Percentiles rank a stretch among this genome's conserved stretches.
phyloP scores from a whole-genome alignment of 78 protist species.

The Paratrimastix pyriformis region DNA sequence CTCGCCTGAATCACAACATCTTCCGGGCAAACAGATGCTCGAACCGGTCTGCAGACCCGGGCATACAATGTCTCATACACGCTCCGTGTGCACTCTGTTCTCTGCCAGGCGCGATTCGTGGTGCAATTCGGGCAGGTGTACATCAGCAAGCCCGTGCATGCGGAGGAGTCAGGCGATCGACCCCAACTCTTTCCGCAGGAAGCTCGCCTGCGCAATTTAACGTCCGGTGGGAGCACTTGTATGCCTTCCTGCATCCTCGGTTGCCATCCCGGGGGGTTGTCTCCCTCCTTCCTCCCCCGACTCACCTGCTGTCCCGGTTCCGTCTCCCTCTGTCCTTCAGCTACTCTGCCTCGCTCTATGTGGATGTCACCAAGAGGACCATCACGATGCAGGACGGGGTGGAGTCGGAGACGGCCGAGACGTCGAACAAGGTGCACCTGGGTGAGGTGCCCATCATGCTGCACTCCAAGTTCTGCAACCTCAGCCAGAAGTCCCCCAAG shows the following conservation, averaged over 20 bases:
- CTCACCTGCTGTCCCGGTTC: neutral
- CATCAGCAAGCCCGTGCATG: conserved; percentile 3
- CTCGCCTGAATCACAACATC: conserved; percentile 38
- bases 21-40: conserved; percentile 15
- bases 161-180: conserved; percentile 1
- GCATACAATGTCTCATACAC: neutral
- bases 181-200: conserved; percentile 72
- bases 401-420: neutral
- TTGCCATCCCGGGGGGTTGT: neutral
- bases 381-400: neutral
- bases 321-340: neutral
- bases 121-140: conserved; percentile 32
- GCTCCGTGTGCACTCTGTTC: neutral
- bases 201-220: conserved; percentile 88
- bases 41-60: neutral
- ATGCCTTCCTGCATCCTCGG: neutral
- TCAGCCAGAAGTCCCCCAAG: conserved; percentile 20
- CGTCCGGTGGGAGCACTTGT: conserved; percentile 37
- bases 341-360: conserved; percentile 22
- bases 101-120: neutral
- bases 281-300: neutral
- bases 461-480: conserved; percentile 75
- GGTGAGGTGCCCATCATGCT: conserved; percentile 96
- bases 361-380: conserved; percentile 36
- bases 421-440: conserved; percentile 25